Evolutionary conservation across 495 filamentous ascomycete genomes (phyloP).

Genomic region (Oleoguttula mirabilis): DNA sequence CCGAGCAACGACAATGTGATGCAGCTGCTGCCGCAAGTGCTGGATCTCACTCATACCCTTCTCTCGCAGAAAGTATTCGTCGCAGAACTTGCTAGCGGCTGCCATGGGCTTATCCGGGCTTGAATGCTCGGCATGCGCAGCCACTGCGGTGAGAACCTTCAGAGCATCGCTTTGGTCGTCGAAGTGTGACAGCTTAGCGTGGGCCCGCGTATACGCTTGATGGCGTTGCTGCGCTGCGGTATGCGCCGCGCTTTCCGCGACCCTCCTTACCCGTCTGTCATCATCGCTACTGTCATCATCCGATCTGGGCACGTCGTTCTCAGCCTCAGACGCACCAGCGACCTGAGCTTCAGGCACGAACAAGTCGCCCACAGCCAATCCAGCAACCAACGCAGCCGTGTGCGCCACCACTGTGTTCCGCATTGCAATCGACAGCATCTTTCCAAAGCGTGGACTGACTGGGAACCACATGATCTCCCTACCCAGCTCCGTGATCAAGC

Average conservation of each 20-base stretch:
- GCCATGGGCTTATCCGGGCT: conserved; percentile 34
- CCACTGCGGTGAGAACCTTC: conserved; percentile 76
- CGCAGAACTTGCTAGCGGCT: conserved; percentile 47
- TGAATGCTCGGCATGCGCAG: conserved; percentile 65
- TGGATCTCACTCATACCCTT: conserved; percentile 79
- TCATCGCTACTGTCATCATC: conserved; percentile 40
- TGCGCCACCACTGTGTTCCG: conserved; percentile 73
- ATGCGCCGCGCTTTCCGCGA: neutral
- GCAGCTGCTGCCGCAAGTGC: conserved; percentile 72
- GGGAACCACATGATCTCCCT: conserved; percentile 76
- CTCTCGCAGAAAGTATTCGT: conserved; percentile 65
- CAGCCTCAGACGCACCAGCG: conserved; percentile 36
- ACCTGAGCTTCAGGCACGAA: conserved; percentile 79
- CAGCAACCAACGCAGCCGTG: conserved; percentile 78
- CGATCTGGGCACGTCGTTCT: conserved; percentile 45
- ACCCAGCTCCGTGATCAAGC: conserved; percentile 67
- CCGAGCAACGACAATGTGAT: conserved; percentile 54
- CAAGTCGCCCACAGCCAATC: conserved; percentile 74
- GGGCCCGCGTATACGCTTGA: conserved; percentile 62
- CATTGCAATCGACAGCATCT: conserved; percentile 80
- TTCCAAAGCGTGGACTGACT: conserved; percentile 76
- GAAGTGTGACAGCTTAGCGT: conserved; percentile 66
- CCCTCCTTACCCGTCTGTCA: neutral
- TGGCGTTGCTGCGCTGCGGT: conserved; percentile 49
- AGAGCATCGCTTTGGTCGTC: conserved; percentile 78